Conservation (phyloP, 108 stramenopile species). For the Pseudonitzschia delicatissima region DNA sequence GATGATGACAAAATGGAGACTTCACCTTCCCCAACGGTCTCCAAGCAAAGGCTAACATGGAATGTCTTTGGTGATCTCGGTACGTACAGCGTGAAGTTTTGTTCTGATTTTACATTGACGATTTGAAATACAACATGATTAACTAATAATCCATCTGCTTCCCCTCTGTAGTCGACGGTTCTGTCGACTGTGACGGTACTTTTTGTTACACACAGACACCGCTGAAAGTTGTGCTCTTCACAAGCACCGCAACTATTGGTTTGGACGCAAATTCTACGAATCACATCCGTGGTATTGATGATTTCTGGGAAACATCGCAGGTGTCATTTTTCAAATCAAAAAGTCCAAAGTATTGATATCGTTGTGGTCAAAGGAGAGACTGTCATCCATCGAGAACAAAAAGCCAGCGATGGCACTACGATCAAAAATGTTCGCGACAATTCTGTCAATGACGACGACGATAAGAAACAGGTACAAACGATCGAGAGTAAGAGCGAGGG, state of each 20-base stretch:
- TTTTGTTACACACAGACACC: not conserved
- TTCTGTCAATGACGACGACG: not conserved
- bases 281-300: constrained; percentile 22
- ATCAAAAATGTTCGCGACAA: not conserved
- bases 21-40: constrained; percentile 28
- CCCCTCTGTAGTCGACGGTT: not conserved
- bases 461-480: not conserved
- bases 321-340: constrained; percentile 2
- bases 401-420: not conserved
- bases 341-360: constrained; percentile 23
- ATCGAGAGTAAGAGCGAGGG: not conserved
- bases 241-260: constrained; percentile 28
- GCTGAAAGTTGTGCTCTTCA: constrained; percentile 21
- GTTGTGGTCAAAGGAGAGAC: constrained; percentile 18
- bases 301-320: constrained; percentile 25
- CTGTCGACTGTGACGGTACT: not conserved
- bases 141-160: no score
- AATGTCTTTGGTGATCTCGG: constrained; percentile 34
- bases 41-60: constrained; percentile 30
- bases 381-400: not conserved
- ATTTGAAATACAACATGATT: no score
- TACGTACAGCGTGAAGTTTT: no score
- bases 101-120: no score
- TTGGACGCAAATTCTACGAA: constrained; percentile 8
- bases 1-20: no score